Evolutionary conservation across 345 rosid species (phyloP).

Genomic region (Excoecaria agallocha): DNA sequence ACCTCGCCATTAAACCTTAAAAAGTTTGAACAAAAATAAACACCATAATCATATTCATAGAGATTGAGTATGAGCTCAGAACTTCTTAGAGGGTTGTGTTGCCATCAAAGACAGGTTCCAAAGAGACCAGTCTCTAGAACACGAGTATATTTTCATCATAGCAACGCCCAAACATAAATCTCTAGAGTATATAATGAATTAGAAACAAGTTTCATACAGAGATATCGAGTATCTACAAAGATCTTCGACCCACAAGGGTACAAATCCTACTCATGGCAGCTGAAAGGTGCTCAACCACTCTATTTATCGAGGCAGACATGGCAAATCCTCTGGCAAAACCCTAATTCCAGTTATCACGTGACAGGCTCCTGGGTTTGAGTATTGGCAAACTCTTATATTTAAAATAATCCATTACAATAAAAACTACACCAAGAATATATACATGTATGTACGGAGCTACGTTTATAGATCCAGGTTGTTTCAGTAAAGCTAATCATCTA

Average conservation of each 20-base stretch:
- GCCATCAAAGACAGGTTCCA: constrained; percentile 31
- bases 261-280: accelerated
- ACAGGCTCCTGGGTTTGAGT: too few species aligned
- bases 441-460: too few species aligned
- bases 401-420: too few species aligned
- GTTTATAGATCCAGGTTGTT: too few species aligned
- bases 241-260: not conserved
- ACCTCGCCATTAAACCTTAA: constrained; percentile 31
- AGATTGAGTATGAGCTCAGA: constrained; percentile 37
- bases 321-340: constrained; percentile 7
- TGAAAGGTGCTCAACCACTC: not conserved
- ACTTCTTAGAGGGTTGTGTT: constrained; percentile 67
- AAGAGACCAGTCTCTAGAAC: constrained; percentile 35
- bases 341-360: constrained; percentile 11
- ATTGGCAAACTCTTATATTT: too few species aligned
- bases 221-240: not conserved
- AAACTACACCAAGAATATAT: too few species aligned
- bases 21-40: not conserved
- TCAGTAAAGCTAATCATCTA: too few species aligned
- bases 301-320: constrained; percentile 3
- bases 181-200: not conserved
- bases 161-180: not conserved
- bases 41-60: not conserved
- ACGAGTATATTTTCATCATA: constrained; percentile 34
- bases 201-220: not conserved